Evolutionary conservation across 2,329 filamentous ascomycete species (phyloP).

Genomic region (Penicillium polonicum): DNA sequence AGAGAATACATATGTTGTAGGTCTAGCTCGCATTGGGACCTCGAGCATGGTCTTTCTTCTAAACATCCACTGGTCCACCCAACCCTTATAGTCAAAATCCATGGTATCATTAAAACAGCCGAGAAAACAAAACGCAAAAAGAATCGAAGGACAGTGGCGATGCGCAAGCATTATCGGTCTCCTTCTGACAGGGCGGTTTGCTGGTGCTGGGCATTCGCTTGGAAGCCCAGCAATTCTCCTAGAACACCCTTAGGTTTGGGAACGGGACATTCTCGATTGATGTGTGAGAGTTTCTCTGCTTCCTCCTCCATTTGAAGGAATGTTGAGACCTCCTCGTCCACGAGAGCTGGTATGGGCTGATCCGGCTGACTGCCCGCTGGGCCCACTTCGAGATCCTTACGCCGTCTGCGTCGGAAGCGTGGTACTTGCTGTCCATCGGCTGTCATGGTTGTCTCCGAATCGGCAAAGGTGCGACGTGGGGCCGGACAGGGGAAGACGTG

Average conservation of each 20-base stretch:
- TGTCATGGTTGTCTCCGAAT: slow-evolving; percentile 54
- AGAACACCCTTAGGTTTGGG: slow-evolving; percentile 83
- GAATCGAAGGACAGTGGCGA: neutral
- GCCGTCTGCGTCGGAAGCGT: slow-evolving; percentile 38
- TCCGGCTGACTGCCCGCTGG: slow-evolving; percentile 15
- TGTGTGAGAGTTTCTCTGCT: slow-evolving; percentile 41
- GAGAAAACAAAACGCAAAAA: slow-evolving; percentile 10
- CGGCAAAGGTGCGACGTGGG: slow-evolving; percentile 70
- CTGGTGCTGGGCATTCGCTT: slow-evolving; percentile 19
- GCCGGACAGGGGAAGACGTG: slow-evolving; percentile 91
- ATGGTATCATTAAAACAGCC: slow-evolving; percentile 29
- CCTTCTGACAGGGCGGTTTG: slow-evolving; percentile 18
- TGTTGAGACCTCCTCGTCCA: slow-evolving; percentile 46
- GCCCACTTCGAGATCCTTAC: slow-evolving; percentile 30
- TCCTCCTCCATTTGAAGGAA: slow-evolving; percentile 45
- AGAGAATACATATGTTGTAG: slow-evolving; percentile 5
- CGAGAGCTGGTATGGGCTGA: slow-evolving; percentile 18
- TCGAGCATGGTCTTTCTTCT: slow-evolving; percentile 8
- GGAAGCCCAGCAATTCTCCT: slow-evolving; percentile 71
- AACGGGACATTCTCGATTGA: slow-evolving; percentile 78
- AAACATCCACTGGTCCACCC: slow-evolving; percentile 4
- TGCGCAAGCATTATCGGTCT: slow-evolving; percentile 8
- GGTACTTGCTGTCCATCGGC: slow-evolving; percentile 46
- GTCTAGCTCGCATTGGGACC: slow-evolving; percentile 8
- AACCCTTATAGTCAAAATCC: slow-evolving; percentile 15